Conservation (phyloP, 208 protist genomes). For the Phytomonas francai region DNA sequence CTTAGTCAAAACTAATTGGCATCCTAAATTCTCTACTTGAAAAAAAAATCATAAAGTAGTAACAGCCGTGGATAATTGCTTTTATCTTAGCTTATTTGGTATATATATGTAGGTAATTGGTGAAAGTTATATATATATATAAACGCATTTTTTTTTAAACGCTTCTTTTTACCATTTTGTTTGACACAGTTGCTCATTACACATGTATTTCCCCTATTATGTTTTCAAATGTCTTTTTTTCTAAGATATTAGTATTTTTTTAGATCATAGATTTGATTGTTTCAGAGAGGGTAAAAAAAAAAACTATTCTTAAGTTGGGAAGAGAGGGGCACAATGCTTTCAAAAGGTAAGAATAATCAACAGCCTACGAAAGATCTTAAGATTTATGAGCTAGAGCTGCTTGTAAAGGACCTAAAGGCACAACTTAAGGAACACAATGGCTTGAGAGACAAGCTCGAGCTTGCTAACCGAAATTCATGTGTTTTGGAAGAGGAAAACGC, state of each 20-base stretch:
- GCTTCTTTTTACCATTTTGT: slow-evolving; percentile 5
- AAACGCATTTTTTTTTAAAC: not conserved
- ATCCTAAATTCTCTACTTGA: not conserved
- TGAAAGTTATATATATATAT: too few species aligned
- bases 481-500: slow-evolving; percentile 78
- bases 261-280: too few species aligned
- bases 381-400: slow-evolving; percentile 61
- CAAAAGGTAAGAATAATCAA: slow-evolving; percentile 27
- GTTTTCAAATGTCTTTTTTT: not conserved
- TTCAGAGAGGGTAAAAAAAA: too few species aligned
- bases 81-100: not conserved
- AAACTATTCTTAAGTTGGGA: not conserved
- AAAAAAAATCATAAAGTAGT: not conserved
- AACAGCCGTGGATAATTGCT: not conserved
- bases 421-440: slow-evolving; percentile 42
- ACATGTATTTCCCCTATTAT: not conserved
- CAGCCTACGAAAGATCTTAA: slow-evolving; percentile 56
- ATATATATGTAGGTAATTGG: too few species aligned
- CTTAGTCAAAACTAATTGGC: slow-evolving; percentile 1
- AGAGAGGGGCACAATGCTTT: not conserved
- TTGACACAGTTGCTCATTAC: slow-evolving; percentile 7
- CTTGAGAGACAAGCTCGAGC: slow-evolving; percentile 50
- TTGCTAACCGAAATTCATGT: slow-evolving; percentile 66
- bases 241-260: too few species aligned
- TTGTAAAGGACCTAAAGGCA: slow-evolving; percentile 43